A percentile compares a stretch with the other conserved stretches of the same genome.
These are phyloP conservation scores for Ceratocystis ficicola DNA, from an alignment of 2,329 filamentous ascomycete genomes.

Conservation along the genomic window DNA sequence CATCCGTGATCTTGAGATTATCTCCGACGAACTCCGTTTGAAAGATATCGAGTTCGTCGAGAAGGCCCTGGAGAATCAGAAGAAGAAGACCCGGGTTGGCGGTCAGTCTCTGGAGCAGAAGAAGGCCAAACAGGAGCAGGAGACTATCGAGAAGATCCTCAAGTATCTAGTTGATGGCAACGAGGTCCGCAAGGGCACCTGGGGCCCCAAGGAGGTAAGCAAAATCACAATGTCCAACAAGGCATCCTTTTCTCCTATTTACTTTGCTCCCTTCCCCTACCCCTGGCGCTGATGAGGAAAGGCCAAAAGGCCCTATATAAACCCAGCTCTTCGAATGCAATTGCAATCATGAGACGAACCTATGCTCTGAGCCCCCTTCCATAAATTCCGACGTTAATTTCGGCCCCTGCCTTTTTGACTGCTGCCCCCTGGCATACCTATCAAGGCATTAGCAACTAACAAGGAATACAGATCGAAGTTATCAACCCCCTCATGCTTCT, in stretches of 20 bases:
- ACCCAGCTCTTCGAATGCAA: constrained; percentile 99
- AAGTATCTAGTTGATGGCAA: constrained; percentile 75
- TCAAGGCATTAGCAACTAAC: constrained; percentile 1
- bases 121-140: constrained; percentile 89
- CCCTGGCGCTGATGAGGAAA: constrained; percentile 23
- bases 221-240: constrained; percentile 11
- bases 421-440: not conserved
- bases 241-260: not conserved
- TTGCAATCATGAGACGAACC: constrained; percentile 29
- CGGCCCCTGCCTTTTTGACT: not conserved
- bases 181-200: constrained; percentile 82
- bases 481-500: constrained; percentile 96
- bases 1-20: constrained; percentile 85
- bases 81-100: constrained; percentile 89
- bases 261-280: constrained; percentile 23
- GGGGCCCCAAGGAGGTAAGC: constrained; percentile 89
- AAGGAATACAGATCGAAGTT: constrained; percentile 72
- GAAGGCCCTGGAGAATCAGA: constrained; percentile 81
- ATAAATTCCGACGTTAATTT: constrained; percentile 29
- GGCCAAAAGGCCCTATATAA: constrained; percentile 43
- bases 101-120: constrained; percentile 96
- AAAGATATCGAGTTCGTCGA: constrained; percentile 98
- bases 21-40: constrained; percentile 87
- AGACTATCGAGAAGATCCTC: constrained; percentile 81
- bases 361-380: constrained; percentile 20